phyloP scores from a whole-genome alignment of 345 rosid species.

The Citrus hindsii region DNA sequence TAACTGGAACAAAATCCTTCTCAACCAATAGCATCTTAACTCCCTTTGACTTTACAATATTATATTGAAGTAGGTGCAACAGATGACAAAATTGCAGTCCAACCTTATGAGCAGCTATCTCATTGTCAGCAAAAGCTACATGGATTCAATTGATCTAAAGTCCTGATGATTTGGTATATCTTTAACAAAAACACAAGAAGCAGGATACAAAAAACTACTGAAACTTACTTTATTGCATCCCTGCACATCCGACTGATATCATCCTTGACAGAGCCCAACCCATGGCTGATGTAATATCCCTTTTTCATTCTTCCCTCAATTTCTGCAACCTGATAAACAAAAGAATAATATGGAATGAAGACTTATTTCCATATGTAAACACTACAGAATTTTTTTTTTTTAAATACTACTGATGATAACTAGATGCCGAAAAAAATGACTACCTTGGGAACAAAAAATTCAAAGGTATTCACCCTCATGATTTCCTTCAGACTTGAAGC shows the following conservation, averaged over 20 bases:
- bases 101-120: background rate
- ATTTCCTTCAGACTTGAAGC: constrained; percentile 84
- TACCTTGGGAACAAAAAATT: constrained; percentile 91
- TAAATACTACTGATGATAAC: background rate
- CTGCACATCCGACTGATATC: constrained; percentile 97
- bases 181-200: background rate
- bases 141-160: constrained; percentile 1
- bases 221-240: constrained; percentile 93
- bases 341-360: constrained; percentile 17
- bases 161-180: background rate
- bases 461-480: constrained; percentile 88
- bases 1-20: background rate
- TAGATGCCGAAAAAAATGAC: constrained; percentile 2
- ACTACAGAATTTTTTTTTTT: background rate
- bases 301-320: constrained; percentile 78
- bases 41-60: background rate
- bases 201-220: background rate
- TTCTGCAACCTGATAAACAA: constrained; percentile 66
- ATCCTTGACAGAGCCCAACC: constrained; percentile 83
- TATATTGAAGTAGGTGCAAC: background rate
- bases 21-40: background rate
- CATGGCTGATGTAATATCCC: constrained; percentile 82
- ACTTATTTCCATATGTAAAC: constrained; percentile 13
- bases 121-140: constrained; percentile 4
- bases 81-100: background rate